Base-by-base conservation (phyloP, 352 stramenopile species). In the Pythium brassicae region DNA sequence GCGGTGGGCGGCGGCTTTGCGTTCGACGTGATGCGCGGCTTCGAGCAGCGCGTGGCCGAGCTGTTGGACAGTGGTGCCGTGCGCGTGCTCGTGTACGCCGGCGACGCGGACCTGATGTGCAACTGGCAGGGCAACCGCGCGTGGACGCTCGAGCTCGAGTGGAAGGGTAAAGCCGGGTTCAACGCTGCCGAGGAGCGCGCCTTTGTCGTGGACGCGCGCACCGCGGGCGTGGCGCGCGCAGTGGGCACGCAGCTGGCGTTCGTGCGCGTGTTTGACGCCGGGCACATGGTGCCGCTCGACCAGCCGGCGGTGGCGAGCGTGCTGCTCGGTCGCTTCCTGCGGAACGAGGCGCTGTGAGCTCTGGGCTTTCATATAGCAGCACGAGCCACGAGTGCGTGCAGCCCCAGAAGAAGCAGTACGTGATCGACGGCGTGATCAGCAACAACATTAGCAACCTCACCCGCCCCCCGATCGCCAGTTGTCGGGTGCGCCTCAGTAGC, bases 101-200 rank as follows among this genome's bases (percentile, higher is more conserved):
- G 97, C 53, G 97, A 99, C 68, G 78, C 92, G 2, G 94, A 98
- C 63, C 96, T 98, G 57, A 92, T 98, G 50, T 98, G 90, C 74
- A 98, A 99, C 63, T 98, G 96, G 77, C 63, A 98, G 34, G 96
- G 95, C 22, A 97, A 97, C 63, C 56, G 94, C 47, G 94, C 92
- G 1, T 98, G 93, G 94, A 97, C 90, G 0, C 59, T 82, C 1
- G 83, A 67, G 19, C 71, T 98, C 37, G 72, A 97, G 14, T 99
- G 95, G 96, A 63, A 67, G n/a, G 84, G 92, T 53, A 79, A 83
- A 51, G 65, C 76, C 8, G 82, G 74, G 2, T 98, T 97, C 71
- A 85, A 94, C 43, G 49, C 35, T 7, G 76, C 63, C 19, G 5
- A 23, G 0, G 69, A 75, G 44, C 60, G 37, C 1, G 15, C 35